A percentile compares a stretch with the other conserved stretches of the same genome.
phyloP scores from a whole-genome alignment of 257 asterid species.

The Dorcoceras hygrometricum region DNA sequence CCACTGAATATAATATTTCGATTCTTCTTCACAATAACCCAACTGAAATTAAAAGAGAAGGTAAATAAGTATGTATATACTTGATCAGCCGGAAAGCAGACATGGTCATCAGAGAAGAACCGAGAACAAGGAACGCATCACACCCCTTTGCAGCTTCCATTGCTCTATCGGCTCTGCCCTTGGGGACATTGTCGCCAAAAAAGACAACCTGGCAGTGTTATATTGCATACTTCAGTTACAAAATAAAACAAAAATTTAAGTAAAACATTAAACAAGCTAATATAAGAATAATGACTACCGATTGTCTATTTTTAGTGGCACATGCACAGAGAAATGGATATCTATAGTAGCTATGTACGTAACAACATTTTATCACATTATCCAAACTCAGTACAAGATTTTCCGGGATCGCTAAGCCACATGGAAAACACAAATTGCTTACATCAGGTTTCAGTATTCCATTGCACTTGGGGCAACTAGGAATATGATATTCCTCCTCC shows the following conservation, averaged over 20 bases:
- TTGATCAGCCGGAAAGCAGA: constrained; percentile 91
- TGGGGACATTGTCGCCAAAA: constrained; percentile 94
- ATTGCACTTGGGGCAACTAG: constrained; percentile 62
- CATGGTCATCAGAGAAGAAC: constrained; percentile 97
- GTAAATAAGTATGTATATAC: constrained; percentile 36
- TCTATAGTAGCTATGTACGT: neutral
- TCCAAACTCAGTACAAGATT: neutral
- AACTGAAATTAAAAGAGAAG: constrained; percentile 2
- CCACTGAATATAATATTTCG: too few relatives aligned
- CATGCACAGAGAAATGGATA: too few relatives aligned
- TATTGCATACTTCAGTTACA: constrained; percentile 1
- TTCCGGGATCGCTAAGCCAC: neutral
- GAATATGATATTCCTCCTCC: constrained; percentile 90
- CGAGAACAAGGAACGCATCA: constrained; percentile 93
- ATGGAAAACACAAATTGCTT: constrained; percentile 35
- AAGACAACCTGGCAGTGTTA: constrained; percentile 66
- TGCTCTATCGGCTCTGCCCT: constrained; percentile 82
- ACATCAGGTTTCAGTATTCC: constrained; percentile 93
- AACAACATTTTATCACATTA: neutral
- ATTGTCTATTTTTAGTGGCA: too few relatives aligned
- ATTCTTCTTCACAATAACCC: neutral
- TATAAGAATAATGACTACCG: too few relatives aligned
- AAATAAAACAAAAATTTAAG: neutral
- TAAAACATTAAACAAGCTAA: neutral
- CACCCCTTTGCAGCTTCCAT: constrained; percentile 84